Evolutionary conservation across 179 eudicot genomes (phyloP).

Genomic region (Heliamphora pulchella): DNA sequence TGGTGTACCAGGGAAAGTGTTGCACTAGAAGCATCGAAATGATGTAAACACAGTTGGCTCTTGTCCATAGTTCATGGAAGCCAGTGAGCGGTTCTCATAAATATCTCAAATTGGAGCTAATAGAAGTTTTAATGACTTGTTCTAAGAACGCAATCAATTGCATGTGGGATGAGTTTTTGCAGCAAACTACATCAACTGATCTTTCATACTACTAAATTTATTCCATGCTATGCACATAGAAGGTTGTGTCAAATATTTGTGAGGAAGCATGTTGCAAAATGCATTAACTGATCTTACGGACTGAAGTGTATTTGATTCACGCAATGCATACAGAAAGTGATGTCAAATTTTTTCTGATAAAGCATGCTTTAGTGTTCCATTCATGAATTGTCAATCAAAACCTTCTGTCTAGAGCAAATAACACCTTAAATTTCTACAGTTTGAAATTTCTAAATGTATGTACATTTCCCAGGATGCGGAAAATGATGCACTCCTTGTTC

Average conservation of each 20-base stretch:
- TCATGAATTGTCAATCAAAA: conserved; percentile 7
- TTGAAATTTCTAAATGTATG: conserved; percentile 9
- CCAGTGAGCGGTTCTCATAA: neutral
- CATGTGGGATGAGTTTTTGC: too few relatives aligned
- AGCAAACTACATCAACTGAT: neutral
- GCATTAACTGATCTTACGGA: neutral
- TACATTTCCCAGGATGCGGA: conserved; percentile 41
- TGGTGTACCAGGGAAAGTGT: neutral
- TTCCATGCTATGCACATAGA: conserved; percentile 7
- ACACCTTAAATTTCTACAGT: neutral
- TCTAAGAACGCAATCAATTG: neutral
- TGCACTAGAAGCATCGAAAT: neutral
- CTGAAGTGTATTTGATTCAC: neutral
- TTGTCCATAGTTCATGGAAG: neutral
- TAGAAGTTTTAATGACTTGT: neutral
- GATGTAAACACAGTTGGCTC: neutral
- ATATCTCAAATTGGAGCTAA: neutral
- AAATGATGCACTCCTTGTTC: conserved; percentile 36
- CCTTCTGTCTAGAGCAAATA: neutral
- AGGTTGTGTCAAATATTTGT: neutral
- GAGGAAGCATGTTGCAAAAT: neutral
- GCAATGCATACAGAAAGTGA: neutral
- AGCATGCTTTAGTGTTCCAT: neutral
- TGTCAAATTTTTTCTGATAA: neutral
- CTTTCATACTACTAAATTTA: neutral